These are phyloP conservation scores for Rhinocladiella similis DNA, from an alignment of 2,329 filamentous ascomycete species.

Conservation along the genomic window DNA sequence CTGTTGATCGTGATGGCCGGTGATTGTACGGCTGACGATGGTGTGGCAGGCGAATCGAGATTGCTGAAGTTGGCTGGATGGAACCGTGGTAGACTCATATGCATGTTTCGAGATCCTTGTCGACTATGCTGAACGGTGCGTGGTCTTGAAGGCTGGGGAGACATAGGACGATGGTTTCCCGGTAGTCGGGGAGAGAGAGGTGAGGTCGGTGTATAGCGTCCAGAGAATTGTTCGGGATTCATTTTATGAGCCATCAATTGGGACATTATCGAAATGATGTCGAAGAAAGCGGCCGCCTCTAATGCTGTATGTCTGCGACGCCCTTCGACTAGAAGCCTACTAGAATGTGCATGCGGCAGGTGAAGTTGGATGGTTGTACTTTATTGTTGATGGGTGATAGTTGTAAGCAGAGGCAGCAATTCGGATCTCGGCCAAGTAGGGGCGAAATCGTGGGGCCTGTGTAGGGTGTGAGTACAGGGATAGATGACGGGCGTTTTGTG, in stretches of 20 bases:
- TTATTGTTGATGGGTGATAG: no score
- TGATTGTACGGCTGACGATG: constrained; percentile 35
- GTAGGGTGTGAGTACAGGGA: background rate
- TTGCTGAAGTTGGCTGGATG: constrained; percentile 46
- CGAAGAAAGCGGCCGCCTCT: constrained; percentile 8
- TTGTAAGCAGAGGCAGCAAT: background rate
- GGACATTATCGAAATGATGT: background rate
- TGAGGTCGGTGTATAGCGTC: constrained; percentile 30
- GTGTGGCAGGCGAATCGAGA: constrained; percentile 32
- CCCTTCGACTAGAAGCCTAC: background rate
- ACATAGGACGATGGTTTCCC: constrained; percentile 27
- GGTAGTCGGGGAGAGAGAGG: constrained; percentile 28
- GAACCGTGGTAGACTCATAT: constrained; percentile 46
- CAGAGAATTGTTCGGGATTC: constrained; percentile 19
- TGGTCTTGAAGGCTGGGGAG: constrained; percentile 38
- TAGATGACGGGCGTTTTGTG: background rate
- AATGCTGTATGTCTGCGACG: constrained; percentile 11
- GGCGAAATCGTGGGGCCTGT: background rate
- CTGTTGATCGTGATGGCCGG: constrained; percentile 30
- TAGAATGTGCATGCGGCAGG: constrained; percentile 19
- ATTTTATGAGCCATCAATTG: constrained; percentile 15
- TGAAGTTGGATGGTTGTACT: background rate
- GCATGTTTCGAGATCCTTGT: constrained; percentile 39
- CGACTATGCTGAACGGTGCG: constrained; percentile 33
- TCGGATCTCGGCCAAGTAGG: background rate